Conservation (phyloP, 1,139 yeast species). For the Kodamaea plutei region DNA sequence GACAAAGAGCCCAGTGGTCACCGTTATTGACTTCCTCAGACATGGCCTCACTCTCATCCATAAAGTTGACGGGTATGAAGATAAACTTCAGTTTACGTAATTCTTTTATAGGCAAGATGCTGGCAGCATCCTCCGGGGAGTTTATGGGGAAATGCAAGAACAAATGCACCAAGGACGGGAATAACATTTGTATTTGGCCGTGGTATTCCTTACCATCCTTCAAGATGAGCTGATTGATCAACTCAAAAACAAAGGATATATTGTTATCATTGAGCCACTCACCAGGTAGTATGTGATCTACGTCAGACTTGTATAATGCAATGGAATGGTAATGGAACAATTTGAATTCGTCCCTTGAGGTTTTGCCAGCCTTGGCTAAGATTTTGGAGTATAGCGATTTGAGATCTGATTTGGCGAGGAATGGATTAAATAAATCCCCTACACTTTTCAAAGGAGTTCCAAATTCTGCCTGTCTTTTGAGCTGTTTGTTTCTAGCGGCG, state of each 20-base stretch:
- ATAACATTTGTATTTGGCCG: constrained; percentile 29
- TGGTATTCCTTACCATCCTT: constrained; percentile 10
- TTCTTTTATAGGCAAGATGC: constrained; percentile 30
- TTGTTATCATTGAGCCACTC: constrained; percentile 77
- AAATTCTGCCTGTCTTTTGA: constrained; percentile 17
- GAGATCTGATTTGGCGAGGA: constrained; percentile 21
- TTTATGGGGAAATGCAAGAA: constrained; percentile 33
- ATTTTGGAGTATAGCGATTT: constrained; percentile 17
- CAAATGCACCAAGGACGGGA: constrained; percentile 39
- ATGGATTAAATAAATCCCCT: constrained; percentile 16
- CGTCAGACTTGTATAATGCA: constrained; percentile 37
- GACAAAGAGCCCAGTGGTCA: constrained; percentile 43
- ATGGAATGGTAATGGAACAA: constrained; percentile 39
- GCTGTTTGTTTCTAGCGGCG: constrained; percentile 19
- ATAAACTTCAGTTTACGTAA: constrained; percentile 31
- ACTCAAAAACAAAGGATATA: constrained; percentile 59
- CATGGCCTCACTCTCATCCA: constrained; percentile 29
- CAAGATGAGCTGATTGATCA: constrained; percentile 26
- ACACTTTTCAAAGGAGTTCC: constrained; percentile 15
- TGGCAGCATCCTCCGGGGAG: constrained; percentile 20
- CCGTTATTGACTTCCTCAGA: constrained; percentile 35
- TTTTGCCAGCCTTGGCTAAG: constrained; percentile 10
- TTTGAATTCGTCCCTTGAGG: constrained; percentile 19
- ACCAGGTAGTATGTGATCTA: constrained; percentile 40
- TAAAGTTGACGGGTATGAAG: constrained; percentile 39